A percentile compares a stretch with the other conserved stretches of the same genome.
Evolutionary conservation across 2,329 filamentous ascomycete species (phyloP).

Genomic region (Monascus ruber): DNA sequence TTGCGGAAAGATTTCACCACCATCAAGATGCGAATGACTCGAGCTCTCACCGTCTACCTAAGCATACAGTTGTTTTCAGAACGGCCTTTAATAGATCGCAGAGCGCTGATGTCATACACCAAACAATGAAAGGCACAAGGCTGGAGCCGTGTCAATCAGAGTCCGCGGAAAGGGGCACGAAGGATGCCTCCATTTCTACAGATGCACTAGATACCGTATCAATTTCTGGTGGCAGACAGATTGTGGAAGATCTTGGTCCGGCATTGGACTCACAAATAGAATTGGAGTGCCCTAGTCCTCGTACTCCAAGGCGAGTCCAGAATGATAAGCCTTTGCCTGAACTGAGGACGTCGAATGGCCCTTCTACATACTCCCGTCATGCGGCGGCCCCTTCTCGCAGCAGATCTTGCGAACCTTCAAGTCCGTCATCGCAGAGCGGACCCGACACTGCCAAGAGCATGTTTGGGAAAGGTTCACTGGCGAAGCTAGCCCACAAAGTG

Average conservation of each 20-base stretch:
- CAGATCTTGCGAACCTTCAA: slow-evolving; percentile 4
- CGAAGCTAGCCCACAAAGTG: slow-evolving; percentile 24
- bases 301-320: background rate
- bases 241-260: too few relatives aligned
- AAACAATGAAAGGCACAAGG: slow-evolving; percentile 3
- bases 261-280: too few relatives aligned
- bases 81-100: slow-evolving; percentile 32
- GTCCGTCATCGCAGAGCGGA: slow-evolving; percentile 9
- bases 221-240: too few relatives aligned
- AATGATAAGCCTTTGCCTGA: background rate
- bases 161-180: background rate
- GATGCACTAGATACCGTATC: background rate
- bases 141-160: background rate
- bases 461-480: slow-evolving; percentile 16
- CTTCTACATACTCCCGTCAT: background rate
- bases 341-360: background rate
- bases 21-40: slow-evolving; percentile 34
- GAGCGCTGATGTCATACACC: slow-evolving; percentile 23
- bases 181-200: background rate
- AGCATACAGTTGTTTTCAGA: slow-evolving; percentile 35
- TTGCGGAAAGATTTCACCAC: slow-evolving; percentile 38
- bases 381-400: slow-evolving; percentile 1
- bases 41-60: slow-evolving; percentile 26
- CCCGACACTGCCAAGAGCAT: slow-evolving; percentile 12
- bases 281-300: too few relatives aligned